Percentiles rank a stretch among this genome's conserved stretches.
These are phyloP conservation scores for Paraconiothyrium brasiliense DNA, from an alignment of 2,329 filamentous ascomycete genomes.

Conservation along the genomic window DNA sequence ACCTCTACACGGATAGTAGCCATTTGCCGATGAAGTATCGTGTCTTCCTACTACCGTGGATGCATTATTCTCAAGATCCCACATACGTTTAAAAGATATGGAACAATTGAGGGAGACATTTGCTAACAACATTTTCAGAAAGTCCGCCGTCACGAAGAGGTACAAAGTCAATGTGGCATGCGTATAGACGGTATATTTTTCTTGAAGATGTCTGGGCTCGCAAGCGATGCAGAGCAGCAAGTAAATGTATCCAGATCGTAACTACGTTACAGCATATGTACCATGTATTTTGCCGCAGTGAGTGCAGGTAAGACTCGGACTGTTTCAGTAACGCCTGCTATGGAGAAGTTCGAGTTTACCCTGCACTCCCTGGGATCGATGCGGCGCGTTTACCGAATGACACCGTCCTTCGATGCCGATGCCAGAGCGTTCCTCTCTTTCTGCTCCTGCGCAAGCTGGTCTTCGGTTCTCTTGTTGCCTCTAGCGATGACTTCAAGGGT, in stretches of 20 bases:
- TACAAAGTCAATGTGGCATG: not conserved
- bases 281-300: not conserved
- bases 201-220: not conserved
- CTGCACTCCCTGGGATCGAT: too few species aligned
- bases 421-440: conserved; percentile 30
- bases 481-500: conserved; percentile 36
- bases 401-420: not conserved
- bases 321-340: too few species aligned
- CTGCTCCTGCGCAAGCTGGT: conserved; percentile 40
- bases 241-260: not conserved
- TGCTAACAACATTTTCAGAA: too few species aligned
- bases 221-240: not conserved
- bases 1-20: too few species aligned
- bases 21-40: too few species aligned
- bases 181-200: not conserved
- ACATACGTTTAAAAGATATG: too few species aligned
- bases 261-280: not conserved
- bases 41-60: too few species aligned
- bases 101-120: too few species aligned
- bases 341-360: too few species aligned
- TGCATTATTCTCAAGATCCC: too few species aligned
- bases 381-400: not conserved
- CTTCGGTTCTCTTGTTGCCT: conserved; percentile 48
- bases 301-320: too few species aligned
- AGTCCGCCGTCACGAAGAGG: too few species aligned